Conservation (phyloP, 345 rosid species). For the Boechera stricta region DNA sequence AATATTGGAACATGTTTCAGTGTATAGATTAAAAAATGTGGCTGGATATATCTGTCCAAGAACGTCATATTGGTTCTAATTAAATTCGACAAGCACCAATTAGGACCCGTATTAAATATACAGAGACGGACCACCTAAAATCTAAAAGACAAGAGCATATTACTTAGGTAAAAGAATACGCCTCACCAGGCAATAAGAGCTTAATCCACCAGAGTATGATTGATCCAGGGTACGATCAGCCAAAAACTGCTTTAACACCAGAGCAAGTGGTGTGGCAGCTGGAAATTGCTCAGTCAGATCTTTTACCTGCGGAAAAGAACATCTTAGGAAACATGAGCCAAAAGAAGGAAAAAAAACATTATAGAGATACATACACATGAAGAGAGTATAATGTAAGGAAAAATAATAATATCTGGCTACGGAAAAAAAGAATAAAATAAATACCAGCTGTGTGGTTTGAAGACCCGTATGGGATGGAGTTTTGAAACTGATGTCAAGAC, state of each 20-base stretch:
- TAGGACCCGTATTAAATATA: constrained; percentile 26
- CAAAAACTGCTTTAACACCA: constrained; percentile 95
- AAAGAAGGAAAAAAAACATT: constrained; percentile 24
- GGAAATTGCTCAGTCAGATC: constrained; percentile 92
- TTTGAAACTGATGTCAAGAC: constrained; percentile 92
- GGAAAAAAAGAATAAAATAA: not conserved
- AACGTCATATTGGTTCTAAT: not conserved
- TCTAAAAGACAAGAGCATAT: constrained; percentile 23
- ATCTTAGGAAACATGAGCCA: constrained; percentile 20
- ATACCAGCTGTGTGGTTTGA: constrained; percentile 92
- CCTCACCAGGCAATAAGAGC: constrained; percentile 94
- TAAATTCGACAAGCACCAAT: constrained; percentile 20
- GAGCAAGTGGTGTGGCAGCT: constrained; percentile 92
- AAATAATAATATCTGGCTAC: constrained; percentile 5
- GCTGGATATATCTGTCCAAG: constrained; percentile 16
- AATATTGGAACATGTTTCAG: constrained; percentile 20
- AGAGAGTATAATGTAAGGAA: constrained; percentile 12
- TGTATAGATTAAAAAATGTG: constrained; percentile 17
- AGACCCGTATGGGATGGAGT: constrained; percentile 93
- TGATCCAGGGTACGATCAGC: constrained; percentile 98
- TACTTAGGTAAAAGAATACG: constrained; percentile 19
- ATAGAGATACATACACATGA: constrained; percentile 18
- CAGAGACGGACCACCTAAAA: constrained; percentile 32
- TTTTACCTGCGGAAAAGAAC: constrained; percentile 65
- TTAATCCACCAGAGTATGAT: constrained; percentile 97